Conservation (phyloP, 2,329 filamentous ascomycete species). For the Pseudogymnoascus sp. region DNA sequence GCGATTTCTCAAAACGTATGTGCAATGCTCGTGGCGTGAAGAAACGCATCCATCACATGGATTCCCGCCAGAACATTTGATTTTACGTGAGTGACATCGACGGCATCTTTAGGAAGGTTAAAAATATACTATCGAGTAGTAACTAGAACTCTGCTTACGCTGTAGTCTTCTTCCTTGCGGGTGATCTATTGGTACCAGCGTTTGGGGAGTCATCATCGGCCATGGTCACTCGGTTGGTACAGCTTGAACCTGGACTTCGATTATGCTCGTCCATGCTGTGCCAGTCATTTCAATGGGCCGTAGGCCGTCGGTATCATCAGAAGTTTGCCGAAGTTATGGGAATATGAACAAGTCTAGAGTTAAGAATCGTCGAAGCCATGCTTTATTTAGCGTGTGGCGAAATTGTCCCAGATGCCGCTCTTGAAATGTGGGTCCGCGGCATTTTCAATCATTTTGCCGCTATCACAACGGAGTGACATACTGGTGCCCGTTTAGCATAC, state of each 20-base stretch:
- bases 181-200: background rate
- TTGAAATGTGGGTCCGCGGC: background rate
- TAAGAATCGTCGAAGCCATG: background rate
- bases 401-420: background rate
- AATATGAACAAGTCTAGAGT: background rate
- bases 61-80: slow-evolving; percentile 28
- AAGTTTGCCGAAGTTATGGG: background rate
- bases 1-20: background rate
- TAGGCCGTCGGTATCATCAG: background rate
- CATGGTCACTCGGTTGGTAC: background rate
- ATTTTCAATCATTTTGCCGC: background rate
- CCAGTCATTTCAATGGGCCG: background rate
- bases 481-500: background rate
- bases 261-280: background rate
- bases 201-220: background rate
- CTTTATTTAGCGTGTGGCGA: background rate
- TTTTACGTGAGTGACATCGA: slow-evolving; percentile 20
- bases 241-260: background rate
- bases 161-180: background rate
- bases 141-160: background rate
- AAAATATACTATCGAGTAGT: background rate
- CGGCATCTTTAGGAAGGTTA: slow-evolving; percentile 1
- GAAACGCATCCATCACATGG: slow-evolving; percentile 27
- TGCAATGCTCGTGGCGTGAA: slow-evolving; percentile 13
- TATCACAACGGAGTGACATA: background rate